Evolutionary conservation across 2,329 filamentous ascomycete genomes (phyloP).

Genomic region (Byssoonygena ceratinophila): DNA sequence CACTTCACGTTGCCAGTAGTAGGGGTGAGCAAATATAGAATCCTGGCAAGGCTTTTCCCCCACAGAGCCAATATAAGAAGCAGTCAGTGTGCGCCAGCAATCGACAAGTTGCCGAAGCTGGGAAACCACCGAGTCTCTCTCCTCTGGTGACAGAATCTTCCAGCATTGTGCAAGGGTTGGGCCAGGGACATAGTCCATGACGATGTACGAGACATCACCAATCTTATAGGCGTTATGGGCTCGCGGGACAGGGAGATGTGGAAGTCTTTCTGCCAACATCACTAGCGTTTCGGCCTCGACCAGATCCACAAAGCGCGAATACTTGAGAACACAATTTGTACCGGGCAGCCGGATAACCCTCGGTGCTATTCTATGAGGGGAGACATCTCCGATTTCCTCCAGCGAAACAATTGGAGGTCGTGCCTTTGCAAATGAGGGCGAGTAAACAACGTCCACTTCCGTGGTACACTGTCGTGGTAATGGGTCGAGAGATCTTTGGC

Average conservation of each 20-base stretch:
- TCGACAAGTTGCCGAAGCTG: constrained; percentile 6
- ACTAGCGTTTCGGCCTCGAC: constrained; percentile 19
- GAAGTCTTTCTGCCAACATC: constrained; percentile 16
- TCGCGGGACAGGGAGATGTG: neutral
- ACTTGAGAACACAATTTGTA: constrained; percentile 18
- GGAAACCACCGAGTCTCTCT: neutral
- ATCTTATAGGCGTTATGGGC: constrained; percentile 9
- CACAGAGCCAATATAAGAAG: constrained; percentile 7
- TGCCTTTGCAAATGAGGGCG: constrained; percentile 6
- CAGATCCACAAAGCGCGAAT: constrained; percentile 15
- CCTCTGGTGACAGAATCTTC: neutral
- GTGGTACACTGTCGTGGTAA: neutral
- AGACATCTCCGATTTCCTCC: constrained; percentile 9
- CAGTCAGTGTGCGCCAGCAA: constrained; percentile 2
- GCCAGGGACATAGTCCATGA: constrained; percentile 9
- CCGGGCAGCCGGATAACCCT: constrained; percentile 15
- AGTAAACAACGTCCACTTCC: constrained; percentile 9
- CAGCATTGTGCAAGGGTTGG: neutral
- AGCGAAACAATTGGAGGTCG: constrained; percentile 8
- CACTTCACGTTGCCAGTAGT: neutral
- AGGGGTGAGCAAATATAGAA: constrained; percentile 3
- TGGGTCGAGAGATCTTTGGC: neutral
- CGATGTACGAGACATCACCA: constrained; percentile 7
- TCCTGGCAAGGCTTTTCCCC: constrained; percentile 2
- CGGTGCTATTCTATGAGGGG: constrained; percentile 11